phyloP scores from a whole-genome alignment of 2,329 filamentous ascomycete species.

The Mycosphaerella arachidis region DNA sequence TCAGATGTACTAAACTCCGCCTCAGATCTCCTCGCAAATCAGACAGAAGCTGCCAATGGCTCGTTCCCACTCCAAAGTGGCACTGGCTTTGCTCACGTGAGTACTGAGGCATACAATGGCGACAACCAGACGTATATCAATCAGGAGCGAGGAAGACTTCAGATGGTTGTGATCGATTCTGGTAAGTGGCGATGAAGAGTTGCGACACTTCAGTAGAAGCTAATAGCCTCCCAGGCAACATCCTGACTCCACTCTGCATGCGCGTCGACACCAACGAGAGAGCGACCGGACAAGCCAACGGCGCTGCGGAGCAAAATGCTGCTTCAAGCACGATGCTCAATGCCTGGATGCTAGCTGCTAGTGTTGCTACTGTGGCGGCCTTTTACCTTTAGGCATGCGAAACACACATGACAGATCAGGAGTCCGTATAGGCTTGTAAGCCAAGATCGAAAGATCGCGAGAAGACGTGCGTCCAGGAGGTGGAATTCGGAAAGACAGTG shows the following conservation, averaged over 20 bases:
- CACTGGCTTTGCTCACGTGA: not conserved
- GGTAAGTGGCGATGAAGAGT: not conserved
- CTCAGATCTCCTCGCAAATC: slow-evolving; percentile 1
- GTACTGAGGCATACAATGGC: not conserved
- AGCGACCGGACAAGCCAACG: not conserved
- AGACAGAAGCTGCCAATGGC: not conserved
- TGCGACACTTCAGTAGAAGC: not conserved
- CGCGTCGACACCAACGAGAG: not conserved
- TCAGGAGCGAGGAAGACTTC: not conserved
- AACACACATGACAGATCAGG: not conserved
- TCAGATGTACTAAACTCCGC: not conserved
- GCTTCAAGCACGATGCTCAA: not conserved
- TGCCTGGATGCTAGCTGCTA: not conserved
- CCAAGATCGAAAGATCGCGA: too few species aligned
- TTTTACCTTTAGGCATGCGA: not conserved
- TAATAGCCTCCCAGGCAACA: not conserved
- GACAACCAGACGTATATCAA: not conserved
- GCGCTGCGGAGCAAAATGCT: not conserved
- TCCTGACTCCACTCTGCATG: slow-evolving; percentile 3
- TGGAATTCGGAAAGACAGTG: not conserved
- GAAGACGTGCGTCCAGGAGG: not conserved
- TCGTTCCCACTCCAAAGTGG: slow-evolving; percentile 3
- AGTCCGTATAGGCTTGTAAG: too few species aligned
- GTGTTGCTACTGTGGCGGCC: not conserved
- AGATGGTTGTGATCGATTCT: slow-evolving; percentile 7